Conservation (phyloP, 164 flowering plant genomes). For the Magnolia changhungtana region DNA sequence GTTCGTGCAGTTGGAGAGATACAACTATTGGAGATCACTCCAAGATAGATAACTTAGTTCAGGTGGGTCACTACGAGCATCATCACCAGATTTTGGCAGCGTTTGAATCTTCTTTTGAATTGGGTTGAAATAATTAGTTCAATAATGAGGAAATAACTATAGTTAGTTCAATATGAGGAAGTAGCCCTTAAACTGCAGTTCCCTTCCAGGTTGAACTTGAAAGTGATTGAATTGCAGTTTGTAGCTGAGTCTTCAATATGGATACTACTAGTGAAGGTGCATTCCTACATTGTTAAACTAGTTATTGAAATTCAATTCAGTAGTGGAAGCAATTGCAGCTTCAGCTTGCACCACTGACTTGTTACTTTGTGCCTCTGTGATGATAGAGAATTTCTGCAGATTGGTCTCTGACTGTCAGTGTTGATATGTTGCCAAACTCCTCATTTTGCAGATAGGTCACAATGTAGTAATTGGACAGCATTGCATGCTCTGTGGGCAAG, state of each 20-base stretch:
- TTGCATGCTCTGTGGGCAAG: conserved; percentile 97
- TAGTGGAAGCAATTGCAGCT: neutral
- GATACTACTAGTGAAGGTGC: neutral
- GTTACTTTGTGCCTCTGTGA: neutral
- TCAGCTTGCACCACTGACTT: neutral
- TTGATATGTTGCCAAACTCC: neutral
- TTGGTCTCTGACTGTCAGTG: neutral
- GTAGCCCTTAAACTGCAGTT: too few species aligned
- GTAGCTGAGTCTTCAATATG: neutral
- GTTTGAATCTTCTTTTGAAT: neutral
- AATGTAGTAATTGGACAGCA: conserved; percentile 74
- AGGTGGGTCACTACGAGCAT: conserved; percentile 39
- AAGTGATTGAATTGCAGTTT: neutral
- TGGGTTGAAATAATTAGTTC: neutral
- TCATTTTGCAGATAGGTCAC: conserved; percentile 76
- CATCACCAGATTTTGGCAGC: neutral
- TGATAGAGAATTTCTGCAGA: neutral
- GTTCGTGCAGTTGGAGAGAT: conserved; percentile 90
- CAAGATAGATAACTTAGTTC: conserved; percentile 91
- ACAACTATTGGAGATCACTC: conserved; percentile 72
- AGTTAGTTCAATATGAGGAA: neutral
- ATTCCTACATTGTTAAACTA: neutral
- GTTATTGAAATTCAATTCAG: too few species aligned
- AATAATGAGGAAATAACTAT: neutral
- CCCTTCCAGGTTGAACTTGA: neutral